Conservation (phyloP, 176 grass and related monocot genomes). For the Carex myosuroides region DNA sequence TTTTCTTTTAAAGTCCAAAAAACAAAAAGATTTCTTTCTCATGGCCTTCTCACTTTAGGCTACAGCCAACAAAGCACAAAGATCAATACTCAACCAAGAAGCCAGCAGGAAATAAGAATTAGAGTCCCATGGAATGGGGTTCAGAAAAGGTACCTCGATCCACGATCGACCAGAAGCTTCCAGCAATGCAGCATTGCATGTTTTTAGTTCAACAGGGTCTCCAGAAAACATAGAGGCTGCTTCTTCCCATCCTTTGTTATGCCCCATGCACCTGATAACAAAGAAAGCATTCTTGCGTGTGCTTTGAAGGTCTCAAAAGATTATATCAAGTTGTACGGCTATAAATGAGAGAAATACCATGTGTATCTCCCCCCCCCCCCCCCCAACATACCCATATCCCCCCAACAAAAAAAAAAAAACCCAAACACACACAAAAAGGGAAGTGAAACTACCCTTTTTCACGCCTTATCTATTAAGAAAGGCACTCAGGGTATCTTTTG, state of each 20-base stretch:
- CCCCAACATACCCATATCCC: too few species aligned
- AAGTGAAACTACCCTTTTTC: background rate
- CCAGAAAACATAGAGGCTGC: conserved; percentile 94
- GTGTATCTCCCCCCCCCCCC: background rate
- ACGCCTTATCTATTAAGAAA: background rate
- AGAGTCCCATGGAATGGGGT: background rate
- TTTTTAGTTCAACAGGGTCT: conserved; percentile 52
- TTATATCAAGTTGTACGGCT: background rate
- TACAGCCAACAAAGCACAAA: background rate
- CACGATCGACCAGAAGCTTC: conserved; percentile 87
- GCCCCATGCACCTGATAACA: conserved; percentile 85
- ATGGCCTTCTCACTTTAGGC: background rate
- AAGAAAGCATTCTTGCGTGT: background rate
- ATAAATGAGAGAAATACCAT: background rate
- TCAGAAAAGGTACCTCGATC: conserved; percentile 44
- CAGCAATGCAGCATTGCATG: conserved; percentile 86
- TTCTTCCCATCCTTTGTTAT: conserved; percentile 98
- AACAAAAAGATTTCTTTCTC: background rate
- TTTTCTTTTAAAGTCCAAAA: too few species aligned
- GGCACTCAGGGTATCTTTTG: background rate
- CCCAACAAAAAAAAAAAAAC: background rate
- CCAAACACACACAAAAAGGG: too few species aligned
- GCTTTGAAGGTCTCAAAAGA: background rate
- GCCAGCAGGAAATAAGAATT: background rate
- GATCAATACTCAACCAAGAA: background rate